phyloP scores from a whole-genome alignment of 169 alveolate species.

The Besnoitia besnoiti region DNA sequence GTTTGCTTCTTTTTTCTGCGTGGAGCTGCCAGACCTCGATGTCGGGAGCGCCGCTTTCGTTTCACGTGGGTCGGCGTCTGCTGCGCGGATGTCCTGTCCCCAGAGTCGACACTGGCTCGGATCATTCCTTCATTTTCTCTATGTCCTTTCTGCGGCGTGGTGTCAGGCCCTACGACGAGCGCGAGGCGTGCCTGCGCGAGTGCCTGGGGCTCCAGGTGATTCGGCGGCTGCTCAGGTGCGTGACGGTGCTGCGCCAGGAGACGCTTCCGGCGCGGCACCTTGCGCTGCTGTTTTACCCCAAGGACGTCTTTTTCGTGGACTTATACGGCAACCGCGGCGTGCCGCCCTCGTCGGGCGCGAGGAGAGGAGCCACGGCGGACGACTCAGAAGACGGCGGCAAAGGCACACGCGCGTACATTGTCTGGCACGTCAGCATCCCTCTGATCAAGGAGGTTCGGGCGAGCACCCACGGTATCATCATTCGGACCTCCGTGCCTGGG shows the following conservation, averaged over 20 bases:
- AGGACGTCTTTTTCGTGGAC: slow-evolving; percentile 55
- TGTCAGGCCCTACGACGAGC: slow-evolving; percentile 65
- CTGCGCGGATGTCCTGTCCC: too few species aligned
- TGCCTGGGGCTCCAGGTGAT: slow-evolving; percentile 57
- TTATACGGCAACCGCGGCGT: slow-evolving; percentile 42
- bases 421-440: slow-evolving; percentile 63
- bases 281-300: slow-evolving; percentile 63
- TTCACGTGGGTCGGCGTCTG: too few species aligned
- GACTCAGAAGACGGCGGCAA: slow-evolving; percentile 21
- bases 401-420: slow-evolving; percentile 10
- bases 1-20: too few species aligned
- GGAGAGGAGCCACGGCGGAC: not conserved
- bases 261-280: slow-evolving; percentile 59
- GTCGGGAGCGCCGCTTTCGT: too few species aligned
- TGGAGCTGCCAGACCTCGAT: too few species aligned
- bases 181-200: slow-evolving; percentile 60
- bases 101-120: too few species aligned
- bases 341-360: not conserved
- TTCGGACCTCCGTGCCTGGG: slow-evolving; percentile 13
- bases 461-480: slow-evolving; percentile 64
- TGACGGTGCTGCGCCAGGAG: slow-evolving; percentile 54
- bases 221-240: slow-evolving; percentile 60
- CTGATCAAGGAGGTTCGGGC: slow-evolving; percentile 57
- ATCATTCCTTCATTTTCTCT: too few species aligned
- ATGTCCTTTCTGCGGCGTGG: too few species aligned